Base-by-base conservation (phyloP, 371 early-diverging fungal species). In the Actinomortierella wolfii region DNA sequence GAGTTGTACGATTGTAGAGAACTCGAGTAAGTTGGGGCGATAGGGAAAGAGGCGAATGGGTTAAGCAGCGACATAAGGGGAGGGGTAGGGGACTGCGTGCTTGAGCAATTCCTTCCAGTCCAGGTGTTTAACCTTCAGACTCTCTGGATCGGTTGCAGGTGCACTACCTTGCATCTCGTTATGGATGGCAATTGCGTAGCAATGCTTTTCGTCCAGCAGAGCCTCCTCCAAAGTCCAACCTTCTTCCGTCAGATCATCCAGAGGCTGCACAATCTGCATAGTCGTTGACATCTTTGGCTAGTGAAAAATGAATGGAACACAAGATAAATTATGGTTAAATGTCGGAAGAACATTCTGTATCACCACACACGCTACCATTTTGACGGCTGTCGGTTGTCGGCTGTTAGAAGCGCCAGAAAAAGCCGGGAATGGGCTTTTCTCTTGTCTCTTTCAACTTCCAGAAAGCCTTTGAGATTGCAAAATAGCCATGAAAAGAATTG, bases 191-290 rank as follows among this genome's bases (percentile, higher is more conserved):
- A 73, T 60, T 1, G 74, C 74, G 25, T 73, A 73, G 41, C 74
- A 73, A 21, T 73, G 74, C 0, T 63, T 52, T 1, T 54, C 21
- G 9, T 73, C 74, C 23, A 73, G 51, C 41, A 73, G 43, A 4
- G 63, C 74, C 43, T 73, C 74, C 15, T 73, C 74, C 28, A 73
- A 63, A 7, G 54, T 51, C 74, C 74, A 73, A 3, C 57, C 67
- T 20, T 73, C 55, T 23, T 50, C 54, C 28, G 59, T 59, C 15
- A 54, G 25, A 8, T 62, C 28, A 14, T 67, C 64, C 28, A 55
- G 18, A 23, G 63, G 63, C 20, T 55, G 60, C 15, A 62, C 46
- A 15, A 66, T 60, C 17, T 44, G 28, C 18, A 73, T 57, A 15
- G 11, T 23, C 11, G 74, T 73, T 1, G 74, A 61, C 4, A 51